Evolutionary conservation across 2,329 filamentous ascomycete genomes (phyloP).

Genomic region (Colletotrichum navitas): DNA sequence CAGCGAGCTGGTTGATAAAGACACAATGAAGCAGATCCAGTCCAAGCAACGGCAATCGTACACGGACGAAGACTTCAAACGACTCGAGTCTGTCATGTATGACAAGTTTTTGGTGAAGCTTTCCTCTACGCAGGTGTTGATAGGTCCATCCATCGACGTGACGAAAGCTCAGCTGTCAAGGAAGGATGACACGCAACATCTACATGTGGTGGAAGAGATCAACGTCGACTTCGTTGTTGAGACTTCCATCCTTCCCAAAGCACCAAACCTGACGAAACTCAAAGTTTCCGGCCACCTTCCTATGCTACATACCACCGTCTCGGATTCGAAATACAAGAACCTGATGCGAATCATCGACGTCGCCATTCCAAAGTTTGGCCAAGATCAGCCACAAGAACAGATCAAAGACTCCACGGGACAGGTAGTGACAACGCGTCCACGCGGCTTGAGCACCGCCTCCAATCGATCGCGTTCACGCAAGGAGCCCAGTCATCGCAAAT

Average conservation of each 20-base stretch:
- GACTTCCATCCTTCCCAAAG: conserved; percentile 95
- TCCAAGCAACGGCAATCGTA: conserved; percentile 90
- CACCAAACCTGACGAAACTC: conserved; percentile 91
- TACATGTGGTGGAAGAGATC: conserved; percentile 96
- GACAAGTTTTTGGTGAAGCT: conserved; percentile 96
- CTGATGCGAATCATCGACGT: conserved; percentile 97
- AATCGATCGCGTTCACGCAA: conserved; percentile 59
- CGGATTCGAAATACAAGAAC: conserved; percentile 96
- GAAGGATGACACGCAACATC: conserved; percentile 74
- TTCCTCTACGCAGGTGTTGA: conserved; percentile 93
- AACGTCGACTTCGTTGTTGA: conserved; percentile 98
- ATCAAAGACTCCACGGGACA: conserved; percentile 45
- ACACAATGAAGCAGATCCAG: conserved; percentile 90
- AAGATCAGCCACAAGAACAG: conserved; percentile 45
- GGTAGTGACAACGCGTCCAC: conserved; percentile 54
- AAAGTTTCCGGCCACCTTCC: conserved; percentile 92
- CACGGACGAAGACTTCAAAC: conserved; percentile 88
- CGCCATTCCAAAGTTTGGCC: conserved; percentile 85
- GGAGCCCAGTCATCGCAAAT: conserved; percentile 67
- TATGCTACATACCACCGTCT: conserved; percentile 90
- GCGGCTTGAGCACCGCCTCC: conserved; percentile 61
- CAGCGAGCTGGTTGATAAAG: conserved; percentile 92
- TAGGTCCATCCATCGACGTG: conserved; percentile 91
- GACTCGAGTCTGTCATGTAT: conserved; percentile 94
- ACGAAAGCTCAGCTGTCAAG: conserved; percentile 85